phyloP scores from a whole-genome alignment of 2,329 filamentous ascomycete genomes.

The Botrytis medusae region DNA sequence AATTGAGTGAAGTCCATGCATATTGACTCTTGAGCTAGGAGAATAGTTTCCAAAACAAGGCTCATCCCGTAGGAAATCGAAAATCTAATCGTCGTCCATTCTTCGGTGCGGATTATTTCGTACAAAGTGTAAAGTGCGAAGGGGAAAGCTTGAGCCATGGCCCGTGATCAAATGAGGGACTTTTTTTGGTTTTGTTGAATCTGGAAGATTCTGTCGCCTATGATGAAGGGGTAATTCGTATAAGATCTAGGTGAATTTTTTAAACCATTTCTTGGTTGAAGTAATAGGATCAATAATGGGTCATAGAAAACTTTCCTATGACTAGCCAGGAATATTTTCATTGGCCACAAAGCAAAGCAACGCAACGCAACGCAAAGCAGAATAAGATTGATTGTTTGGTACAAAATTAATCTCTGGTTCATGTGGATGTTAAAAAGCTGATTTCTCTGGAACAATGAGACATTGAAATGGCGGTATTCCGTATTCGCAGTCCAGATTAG shows the following conservation, averaged over 20 bases:
- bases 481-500: conserved; percentile 1
- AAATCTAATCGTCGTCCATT: conserved; percentile 5
- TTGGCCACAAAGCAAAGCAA: not conserved
- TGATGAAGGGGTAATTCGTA: conserved; percentile 15
- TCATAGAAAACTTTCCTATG: not conserved
- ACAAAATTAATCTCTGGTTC: not conserved
- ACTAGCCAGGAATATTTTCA: not conserved
- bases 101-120: not conserved
- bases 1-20: conserved; percentile 22
- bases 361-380: not conserved
- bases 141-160: not conserved
- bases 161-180: not conserved
- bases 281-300: not conserved
- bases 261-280: too few relatives aligned
- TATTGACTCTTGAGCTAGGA: conserved; percentile 6
- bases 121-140: not conserved
- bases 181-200: not conserved
- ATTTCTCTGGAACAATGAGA: conserved; percentile 7
- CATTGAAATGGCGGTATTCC: conserved; percentile 17
- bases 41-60: conserved; percentile 14
- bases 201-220: conserved; percentile 14
- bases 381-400: not conserved
- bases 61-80: conserved; percentile 2
- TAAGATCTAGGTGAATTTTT: not conserved
- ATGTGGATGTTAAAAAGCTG: not conserved